phyloP scores from a whole-genome alignment of 2,329 filamentous ascomycete species.

The Scolecobasidium constrictum region DNA sequence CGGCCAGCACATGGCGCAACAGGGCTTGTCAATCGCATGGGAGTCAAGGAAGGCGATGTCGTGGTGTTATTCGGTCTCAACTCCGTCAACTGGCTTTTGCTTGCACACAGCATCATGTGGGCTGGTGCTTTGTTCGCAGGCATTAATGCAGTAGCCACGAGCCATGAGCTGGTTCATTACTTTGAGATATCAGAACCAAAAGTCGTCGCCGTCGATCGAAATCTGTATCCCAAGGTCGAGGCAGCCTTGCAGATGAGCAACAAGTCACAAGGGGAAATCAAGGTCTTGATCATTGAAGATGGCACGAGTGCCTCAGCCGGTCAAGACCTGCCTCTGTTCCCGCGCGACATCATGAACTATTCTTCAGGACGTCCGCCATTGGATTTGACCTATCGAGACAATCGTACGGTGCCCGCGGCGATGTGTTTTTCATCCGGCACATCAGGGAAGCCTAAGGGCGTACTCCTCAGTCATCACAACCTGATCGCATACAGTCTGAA shows the following conservation, averaged over 20 bases:
- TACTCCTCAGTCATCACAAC: slow-evolving; percentile 16
- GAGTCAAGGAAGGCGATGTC: slow-evolving; percentile 5
- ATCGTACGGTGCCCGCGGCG: slow-evolving; percentile 13
- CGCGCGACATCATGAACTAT: not conserved
- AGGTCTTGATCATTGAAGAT: slow-evolving; percentile 4
- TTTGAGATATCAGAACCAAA: slow-evolving; percentile 2
- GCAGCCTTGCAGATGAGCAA: not conserved
- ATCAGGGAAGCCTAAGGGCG: slow-evolving; percentile 16
- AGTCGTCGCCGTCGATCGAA: not conserved
- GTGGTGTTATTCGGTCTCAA: slow-evolving; percentile 2
- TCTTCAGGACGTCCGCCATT: slow-evolving; percentile 10
- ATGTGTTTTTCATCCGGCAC: slow-evolving; percentile 18
- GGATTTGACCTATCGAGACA: slow-evolving; percentile 14
- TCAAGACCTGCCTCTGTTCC: not conserved
- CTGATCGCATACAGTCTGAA: slow-evolving; percentile 13
- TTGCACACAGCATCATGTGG: slow-evolving; percentile 8
- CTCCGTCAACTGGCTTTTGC: slow-evolving; percentile 4
- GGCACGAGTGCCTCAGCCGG: not conserved
- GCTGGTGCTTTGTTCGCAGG: slow-evolving; percentile 1
- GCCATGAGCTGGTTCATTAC: slow-evolving; percentile 7
- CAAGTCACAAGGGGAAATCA: not conserved
- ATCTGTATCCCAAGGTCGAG: not conserved
- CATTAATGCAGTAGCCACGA: slow-evolving; percentile 2
- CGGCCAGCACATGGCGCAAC: not conserved
- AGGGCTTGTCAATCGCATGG: not conserved